These are phyloP conservation scores for Musa beccarii DNA, from an alignment of 176 grass and related monocot species.

Conservation along the genomic window DNA sequence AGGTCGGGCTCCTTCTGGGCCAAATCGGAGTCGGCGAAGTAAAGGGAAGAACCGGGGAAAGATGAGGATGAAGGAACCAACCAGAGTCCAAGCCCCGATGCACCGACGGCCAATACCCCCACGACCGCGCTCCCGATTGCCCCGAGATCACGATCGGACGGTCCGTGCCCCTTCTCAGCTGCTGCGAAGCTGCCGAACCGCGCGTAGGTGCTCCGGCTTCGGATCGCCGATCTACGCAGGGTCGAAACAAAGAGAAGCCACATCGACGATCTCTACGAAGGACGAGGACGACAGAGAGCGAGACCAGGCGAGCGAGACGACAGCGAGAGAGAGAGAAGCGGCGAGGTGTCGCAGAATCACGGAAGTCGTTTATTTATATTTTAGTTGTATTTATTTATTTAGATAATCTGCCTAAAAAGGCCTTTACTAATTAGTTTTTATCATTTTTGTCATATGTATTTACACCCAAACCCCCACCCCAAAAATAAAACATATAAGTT, in stretches of 20 bases:
- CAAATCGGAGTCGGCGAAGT: constrained; percentile 8
- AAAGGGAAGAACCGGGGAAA: neutral
- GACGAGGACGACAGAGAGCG: neutral
- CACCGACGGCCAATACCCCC: neutral
- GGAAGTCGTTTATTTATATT: no score
- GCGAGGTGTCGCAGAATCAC: neutral
- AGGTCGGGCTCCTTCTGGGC: neutral
- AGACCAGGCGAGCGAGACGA: neutral
- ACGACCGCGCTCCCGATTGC: neutral
- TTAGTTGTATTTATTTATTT: no score
- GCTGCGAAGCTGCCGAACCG: constrained; percentile 2
- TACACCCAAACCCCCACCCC: no score
- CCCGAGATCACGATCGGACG: neutral
- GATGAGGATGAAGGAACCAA: constrained; percentile 5
- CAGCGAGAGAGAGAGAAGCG: neutral
- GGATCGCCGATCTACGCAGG: neutral
- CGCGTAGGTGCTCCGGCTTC: neutral
- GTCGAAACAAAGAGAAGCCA: neutral
- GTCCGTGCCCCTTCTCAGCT: neutral
- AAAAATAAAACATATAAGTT: no score
- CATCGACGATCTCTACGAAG: neutral
- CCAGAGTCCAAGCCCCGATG: constrained; percentile 4
- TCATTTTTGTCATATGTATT: no score
- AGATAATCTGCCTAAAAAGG: no score
- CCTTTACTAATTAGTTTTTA: no score